Conservation (phyloP, 2,329 filamentous ascomycete species). For the Tolypocladium amazonense region DNA sequence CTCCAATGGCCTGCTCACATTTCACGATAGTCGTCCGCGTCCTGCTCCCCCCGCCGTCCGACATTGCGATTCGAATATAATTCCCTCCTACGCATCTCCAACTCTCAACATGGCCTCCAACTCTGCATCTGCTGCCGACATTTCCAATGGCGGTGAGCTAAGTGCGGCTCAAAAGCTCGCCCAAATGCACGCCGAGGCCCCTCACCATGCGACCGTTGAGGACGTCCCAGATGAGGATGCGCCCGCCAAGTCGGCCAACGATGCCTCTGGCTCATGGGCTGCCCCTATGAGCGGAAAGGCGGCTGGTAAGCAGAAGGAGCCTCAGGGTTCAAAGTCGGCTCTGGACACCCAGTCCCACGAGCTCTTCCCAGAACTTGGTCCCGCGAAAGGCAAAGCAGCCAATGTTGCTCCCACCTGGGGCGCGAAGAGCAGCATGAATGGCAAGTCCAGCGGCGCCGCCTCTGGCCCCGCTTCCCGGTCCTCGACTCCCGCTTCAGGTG, state of each 20-base stretch:
- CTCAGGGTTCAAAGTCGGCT: constrained; percentile 27
- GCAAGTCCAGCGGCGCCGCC: constrained; percentile 42
- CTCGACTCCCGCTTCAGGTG: constrained; percentile 53
- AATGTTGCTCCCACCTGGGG: constrained; percentile 69
- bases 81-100: background rate
- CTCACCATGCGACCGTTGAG: constrained; percentile 61
- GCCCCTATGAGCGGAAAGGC: constrained; percentile 49
- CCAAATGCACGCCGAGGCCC: constrained; percentile 46
- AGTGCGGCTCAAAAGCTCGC: constrained; percentile 53
- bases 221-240: constrained; percentile 75
- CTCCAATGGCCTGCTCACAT: background rate
- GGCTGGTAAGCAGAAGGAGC: constrained; percentile 57
- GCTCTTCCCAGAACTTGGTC: constrained; percentile 84
- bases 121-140: constrained; percentile 18
- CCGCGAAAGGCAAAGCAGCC: constrained; percentile 54
- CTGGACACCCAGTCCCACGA: constrained; percentile 85
- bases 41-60: background rate
- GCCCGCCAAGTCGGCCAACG: constrained; percentile 38
- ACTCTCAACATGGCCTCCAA: constrained; percentile 29
- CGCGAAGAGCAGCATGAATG: constrained; percentile 48
- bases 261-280: constrained; percentile 34
- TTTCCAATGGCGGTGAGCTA: constrained; percentile 27
- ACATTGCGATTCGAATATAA: background rate
- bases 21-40: background rate
- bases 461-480: constrained; percentile 47